These are phyloP conservation scores for Exophiala aquamarina DNA, from an alignment of 2,329 filamentous ascomycete genomes.

Conservation along the genomic window DNA sequence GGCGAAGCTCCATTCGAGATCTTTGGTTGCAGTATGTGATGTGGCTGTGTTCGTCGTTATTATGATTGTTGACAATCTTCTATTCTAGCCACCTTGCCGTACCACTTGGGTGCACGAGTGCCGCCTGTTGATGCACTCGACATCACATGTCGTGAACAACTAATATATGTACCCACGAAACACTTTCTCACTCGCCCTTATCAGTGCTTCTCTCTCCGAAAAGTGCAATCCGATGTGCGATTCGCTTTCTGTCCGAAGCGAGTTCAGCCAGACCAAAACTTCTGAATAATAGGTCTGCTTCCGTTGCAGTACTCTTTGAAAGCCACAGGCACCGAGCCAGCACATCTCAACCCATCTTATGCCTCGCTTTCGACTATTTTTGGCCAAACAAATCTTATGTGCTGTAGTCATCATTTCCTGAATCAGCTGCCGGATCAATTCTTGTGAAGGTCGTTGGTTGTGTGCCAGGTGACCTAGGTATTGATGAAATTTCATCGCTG, in stretches of 20 bases:
- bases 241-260: constrained; percentile 32
- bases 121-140: too few species aligned
- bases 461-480: constrained; percentile 61
- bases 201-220: constrained; percentile 9
- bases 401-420: constrained; percentile 65
- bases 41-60: too few species aligned
- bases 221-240: constrained; percentile 18
- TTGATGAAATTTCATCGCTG: constrained; percentile 70
- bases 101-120: too few species aligned
- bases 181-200: constrained; percentile 12
- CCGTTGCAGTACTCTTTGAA: constrained; percentile 63
- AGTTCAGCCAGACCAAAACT: constrained; percentile 68
- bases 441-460: constrained; percentile 55
- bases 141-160: neutral
- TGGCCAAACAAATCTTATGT: constrained; percentile 51
- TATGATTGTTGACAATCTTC: too few species aligned
- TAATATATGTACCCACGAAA: constrained; percentile 28
- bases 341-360: constrained; percentile 61
- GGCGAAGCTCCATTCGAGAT: too few species aligned
- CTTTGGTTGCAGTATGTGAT: too few species aligned
- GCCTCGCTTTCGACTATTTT: constrained; percentile 53
- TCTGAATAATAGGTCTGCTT: constrained; percentile 69
- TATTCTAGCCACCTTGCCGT: too few species aligned
- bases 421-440: constrained; percentile 66
- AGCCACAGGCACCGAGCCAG: constrained; percentile 70